Conservation (phyloP, 441 rosid genomes). For the Eugenia klotzschiana region DNA sequence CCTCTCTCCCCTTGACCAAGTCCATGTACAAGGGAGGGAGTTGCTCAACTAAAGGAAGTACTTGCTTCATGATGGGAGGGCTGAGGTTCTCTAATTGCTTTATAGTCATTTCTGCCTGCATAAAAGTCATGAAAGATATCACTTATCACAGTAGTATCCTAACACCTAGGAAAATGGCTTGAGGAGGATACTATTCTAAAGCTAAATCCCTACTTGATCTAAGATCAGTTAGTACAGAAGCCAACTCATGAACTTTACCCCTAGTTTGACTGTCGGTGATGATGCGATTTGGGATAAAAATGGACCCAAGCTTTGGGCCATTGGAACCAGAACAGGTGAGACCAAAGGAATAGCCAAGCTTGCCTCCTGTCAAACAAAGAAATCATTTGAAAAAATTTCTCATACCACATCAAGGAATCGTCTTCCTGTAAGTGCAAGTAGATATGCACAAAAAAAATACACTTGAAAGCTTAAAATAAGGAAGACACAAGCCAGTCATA, state of each 20-base stretch:
- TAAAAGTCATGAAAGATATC: neutral
- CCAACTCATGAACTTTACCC: conserved; percentile 34
- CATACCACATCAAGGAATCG: neutral
- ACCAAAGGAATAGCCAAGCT: conserved; percentile 79
- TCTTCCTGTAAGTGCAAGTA: neutral
- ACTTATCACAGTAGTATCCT: neutral
- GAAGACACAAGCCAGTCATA: neutral
- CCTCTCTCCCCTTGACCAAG: conserved; percentile 86
- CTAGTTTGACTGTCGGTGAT: conserved; percentile 60
- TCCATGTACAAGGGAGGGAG: conserved; percentile 90
- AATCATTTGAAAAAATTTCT: neutral
- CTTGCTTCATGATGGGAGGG: conserved; percentile 91
- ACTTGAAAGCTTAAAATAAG: neutral
- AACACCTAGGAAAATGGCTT: neutral
- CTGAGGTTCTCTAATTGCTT: conserved; percentile 81
- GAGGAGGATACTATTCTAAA: neutral
- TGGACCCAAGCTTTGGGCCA: conserved; percentile 91
- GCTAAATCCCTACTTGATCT: neutral
- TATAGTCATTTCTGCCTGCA: conserved; percentile 90
- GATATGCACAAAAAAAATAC: neutral
- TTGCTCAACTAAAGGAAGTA: conserved; percentile 84
- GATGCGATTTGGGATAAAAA: conserved; percentile 58
- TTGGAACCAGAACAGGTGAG: conserved; percentile 77
- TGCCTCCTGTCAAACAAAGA: conserved; percentile 50
- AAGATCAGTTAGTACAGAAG: neutral